Conservation (phyloP, 1,284 basidiomycete genomes). For the Hymenochaete sp. region DNA sequence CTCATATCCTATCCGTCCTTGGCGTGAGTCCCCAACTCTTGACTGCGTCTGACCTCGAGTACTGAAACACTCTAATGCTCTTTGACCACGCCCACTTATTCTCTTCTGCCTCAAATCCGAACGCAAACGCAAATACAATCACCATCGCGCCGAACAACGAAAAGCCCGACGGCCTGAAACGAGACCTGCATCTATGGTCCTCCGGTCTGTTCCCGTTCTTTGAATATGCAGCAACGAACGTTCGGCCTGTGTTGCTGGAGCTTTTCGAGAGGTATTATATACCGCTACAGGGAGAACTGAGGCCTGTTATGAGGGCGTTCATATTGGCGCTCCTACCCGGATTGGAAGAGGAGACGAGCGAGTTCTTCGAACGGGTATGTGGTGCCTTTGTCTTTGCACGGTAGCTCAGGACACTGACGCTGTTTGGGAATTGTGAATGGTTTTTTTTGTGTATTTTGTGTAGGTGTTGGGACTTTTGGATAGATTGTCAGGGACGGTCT, state of each 20-base stretch:
- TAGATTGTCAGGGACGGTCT: conserved; percentile 72
- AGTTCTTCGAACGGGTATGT: conserved; percentile 89
- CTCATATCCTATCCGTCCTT: conserved; percentile 82
- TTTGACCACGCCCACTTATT: no score
- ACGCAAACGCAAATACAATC: no score
- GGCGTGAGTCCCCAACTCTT: conserved; percentile 50
- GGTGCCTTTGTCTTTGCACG: neutral
- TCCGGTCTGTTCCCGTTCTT: conserved; percentile 98
- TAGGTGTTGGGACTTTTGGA: conserved; percentile 82
- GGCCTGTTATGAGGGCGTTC: conserved; percentile 90
- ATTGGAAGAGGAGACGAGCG: conserved; percentile 90
- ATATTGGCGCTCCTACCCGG: conserved; percentile 90
- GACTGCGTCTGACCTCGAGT: conserved; percentile 10
- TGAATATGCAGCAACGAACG: conserved; percentile 93
- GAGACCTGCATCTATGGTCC: conserved; percentile 91
- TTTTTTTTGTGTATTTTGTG: neutral
- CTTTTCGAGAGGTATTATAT: conserved; percentile 89
- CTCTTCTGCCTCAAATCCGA: no score
- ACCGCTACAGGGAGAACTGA: conserved; percentile 72
- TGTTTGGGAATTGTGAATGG: no score
- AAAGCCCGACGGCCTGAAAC: conserved; percentile 84
- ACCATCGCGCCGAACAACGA: conserved; percentile 6
- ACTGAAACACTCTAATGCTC: conserved; percentile 2
- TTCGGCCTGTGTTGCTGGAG: conserved; percentile 78
- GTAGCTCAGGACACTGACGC: no score